These are phyloP conservation scores for Fraxinus sp. DNA, from an alignment of 305 asterid genomes.

Conservation along the genomic window DNA sequence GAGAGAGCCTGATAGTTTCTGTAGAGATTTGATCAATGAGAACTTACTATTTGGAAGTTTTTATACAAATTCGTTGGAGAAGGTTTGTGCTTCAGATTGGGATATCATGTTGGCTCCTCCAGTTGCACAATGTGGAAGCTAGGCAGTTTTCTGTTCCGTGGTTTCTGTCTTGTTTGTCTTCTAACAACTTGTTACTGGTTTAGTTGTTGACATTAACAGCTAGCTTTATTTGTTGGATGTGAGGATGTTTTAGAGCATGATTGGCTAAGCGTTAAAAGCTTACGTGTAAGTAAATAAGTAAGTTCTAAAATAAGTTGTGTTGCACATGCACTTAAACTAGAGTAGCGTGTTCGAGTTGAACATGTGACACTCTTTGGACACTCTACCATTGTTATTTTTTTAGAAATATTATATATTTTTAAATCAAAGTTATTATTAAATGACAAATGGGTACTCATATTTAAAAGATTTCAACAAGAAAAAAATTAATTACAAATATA, in stretches of 20 bases:
- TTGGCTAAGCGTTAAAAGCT: neutral
- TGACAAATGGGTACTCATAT: neutral
- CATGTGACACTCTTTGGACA: neutral
- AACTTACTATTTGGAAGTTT: slow-evolving; percentile 5
- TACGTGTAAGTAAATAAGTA: neutral
- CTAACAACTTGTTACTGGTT: neutral
- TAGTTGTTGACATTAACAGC: neutral
- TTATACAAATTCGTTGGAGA: slow-evolving; percentile 9
- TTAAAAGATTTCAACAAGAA: no score
- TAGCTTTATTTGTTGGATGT: neutral
- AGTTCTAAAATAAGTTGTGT: neutral
- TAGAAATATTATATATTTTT: no score
- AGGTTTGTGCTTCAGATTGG: slow-evolving; percentile 9
- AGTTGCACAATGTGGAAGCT: slow-evolving; percentile 1
- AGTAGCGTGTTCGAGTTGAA: neutral
- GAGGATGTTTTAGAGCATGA: slow-evolving; percentile 12
- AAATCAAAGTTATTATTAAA: neutral
- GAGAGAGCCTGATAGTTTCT: neutral
- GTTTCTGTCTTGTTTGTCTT: slow-evolving; percentile 1
- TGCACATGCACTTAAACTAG: neutral
- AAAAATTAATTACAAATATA: no score
- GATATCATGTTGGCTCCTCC: slow-evolving; percentile 1
- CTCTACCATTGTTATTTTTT: neutral
- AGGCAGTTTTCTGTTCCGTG: neutral
- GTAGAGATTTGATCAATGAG: slow-evolving; percentile 16